Base-by-base conservation (phyloP, 106 monocot species). In the Phalaenopsis aphrodite region DNA sequence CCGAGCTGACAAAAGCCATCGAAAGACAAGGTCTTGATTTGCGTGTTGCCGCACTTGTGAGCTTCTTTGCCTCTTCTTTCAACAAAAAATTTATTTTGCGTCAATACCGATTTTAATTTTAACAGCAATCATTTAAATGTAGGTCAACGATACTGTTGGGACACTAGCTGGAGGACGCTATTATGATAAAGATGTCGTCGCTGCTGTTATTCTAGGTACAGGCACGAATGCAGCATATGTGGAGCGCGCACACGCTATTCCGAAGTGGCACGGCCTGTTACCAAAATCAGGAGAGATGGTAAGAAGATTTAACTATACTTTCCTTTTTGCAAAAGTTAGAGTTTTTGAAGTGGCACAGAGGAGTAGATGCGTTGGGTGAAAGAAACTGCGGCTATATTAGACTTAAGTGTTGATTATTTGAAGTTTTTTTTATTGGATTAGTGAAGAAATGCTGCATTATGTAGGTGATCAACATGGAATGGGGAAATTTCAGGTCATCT, bases 401-500 rank as follows among this genome's bases (percentile, higher is more conserved):
- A 15, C 55, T 36, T 72, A 71, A 71, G 14, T 15, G 12, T 58
- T 58, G 57, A 18, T 58, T 19, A 37, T 68, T 37, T 69, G 38
- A 30, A 30, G 30, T 30, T 30, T 30, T 30, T 30, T 30, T 30
- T 30, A 36, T 69, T 69, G 19, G 14, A 38, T 15, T 2, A 69
- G 8, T 2, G 61, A 82, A 10, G 30, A 14, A 49, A 15, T 61
- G 8, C 73, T 81, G 30, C 30, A 30, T 48, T 14, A 11, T 85
- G 55, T 82, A 99, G 98, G 94, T 99, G 52, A 93, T 99, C 57
- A 99, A 99, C 85, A 99, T 93, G 98, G 98, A 99, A 81, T 99
- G 98, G 98, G 99, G 98, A 72, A 93, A 99, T 81, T 99, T 99
- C 76, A 79, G 85, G 80, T 95, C 94, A 74, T 85, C 89, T 58